phyloP scores from a whole-genome alignment of 371 early-diverging fungal genomes.

The Cladochytrium tenue region DNA sequence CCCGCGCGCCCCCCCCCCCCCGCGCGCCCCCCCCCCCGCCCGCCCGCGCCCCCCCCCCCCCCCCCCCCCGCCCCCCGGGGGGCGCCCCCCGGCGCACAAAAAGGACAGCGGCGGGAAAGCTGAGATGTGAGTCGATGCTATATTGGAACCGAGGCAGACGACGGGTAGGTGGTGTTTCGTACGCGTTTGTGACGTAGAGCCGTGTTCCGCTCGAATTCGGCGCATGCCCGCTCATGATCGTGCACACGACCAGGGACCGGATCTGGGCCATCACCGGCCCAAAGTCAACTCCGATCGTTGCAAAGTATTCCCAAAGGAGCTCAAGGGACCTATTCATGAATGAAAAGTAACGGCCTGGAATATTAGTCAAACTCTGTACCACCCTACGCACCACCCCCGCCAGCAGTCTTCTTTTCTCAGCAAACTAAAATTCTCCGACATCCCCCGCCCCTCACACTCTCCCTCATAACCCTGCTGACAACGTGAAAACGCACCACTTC shows the following conservation, averaged over 20 bases:
- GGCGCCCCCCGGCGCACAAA: no score
- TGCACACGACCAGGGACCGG: constrained; percentile 25
- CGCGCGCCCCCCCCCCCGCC: no score
- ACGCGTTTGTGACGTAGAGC: constrained; percentile 25
- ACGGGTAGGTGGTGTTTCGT: no score
- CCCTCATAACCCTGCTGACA: background rate
- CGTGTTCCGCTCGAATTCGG: constrained; percentile 30
- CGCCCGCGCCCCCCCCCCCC: no score
- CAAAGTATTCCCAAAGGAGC: constrained; percentile 29
- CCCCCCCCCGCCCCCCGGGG: no score
- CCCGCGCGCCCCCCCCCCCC: no score
- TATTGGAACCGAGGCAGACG: no score
- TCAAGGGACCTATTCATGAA: constrained; percentile 30
- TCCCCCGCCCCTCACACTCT: background rate
- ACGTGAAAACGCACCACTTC: constrained; percentile 43
- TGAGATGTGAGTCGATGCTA: no score
- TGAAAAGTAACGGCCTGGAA: no score
- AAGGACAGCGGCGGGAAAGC: no score
- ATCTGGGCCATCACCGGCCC: constrained; percentile 23
- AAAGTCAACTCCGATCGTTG: constrained; percentile 24
- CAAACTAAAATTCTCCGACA: background rate
- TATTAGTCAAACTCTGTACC: background rate
- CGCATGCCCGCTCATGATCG: constrained; percentile 34
- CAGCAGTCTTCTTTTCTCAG: background rate
- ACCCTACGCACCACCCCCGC: no score